A percentile compares a stretch with the other conserved stretches of the same genome.
Conservation (phyloP, 805 yeast species). For the Wickerhamiella brachini region DNA sequence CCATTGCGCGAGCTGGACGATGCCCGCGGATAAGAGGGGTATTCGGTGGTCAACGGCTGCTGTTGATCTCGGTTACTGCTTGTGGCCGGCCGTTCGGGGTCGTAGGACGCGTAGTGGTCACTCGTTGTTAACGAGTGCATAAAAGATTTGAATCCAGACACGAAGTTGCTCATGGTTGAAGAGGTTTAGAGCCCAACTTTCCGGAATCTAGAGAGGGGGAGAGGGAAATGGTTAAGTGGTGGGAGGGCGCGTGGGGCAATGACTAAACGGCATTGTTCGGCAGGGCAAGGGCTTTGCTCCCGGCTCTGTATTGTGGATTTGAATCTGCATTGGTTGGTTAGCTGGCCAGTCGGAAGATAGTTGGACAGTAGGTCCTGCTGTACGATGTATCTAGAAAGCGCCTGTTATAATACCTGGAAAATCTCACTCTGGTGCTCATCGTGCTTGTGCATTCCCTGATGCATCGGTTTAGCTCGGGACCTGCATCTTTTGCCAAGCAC, state of each 20-base stretch:
- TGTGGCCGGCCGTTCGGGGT: slow-evolving; percentile 14
- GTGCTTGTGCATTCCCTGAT: no score
- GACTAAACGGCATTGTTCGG: neutral
- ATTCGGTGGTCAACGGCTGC: slow-evolving; percentile 12
- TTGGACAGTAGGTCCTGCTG: no score
- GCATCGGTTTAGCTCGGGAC: neutral
- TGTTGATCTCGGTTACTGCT: slow-evolving; percentile 10
- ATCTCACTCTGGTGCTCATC: no score
- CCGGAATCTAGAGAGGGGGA: neutral
- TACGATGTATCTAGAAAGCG: no score
- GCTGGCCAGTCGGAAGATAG: no score
- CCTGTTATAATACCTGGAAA: no score
- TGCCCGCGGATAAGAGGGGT: slow-evolving; percentile 3
- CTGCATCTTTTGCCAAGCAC: neutral
- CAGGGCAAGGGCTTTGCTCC: neutral
- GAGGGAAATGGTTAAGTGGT: neutral
- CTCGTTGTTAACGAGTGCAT: slow-evolving; percentile 27
- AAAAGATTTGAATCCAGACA: slow-evolving; percentile 22
- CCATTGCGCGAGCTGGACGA: slow-evolving; percentile 3
- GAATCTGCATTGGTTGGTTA: neutral
- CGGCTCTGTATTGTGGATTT: neutral
- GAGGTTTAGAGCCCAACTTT: neutral
- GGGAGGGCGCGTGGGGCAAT: neutral
- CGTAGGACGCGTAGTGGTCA: slow-evolving; percentile 28
- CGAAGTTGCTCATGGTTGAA: slow-evolving; percentile 19